These are phyloP conservation scores for Trichophyton verrucosum DNA, from an alignment of 2,329 filamentous ascomycete species.

Conservation along the genomic window DNA sequence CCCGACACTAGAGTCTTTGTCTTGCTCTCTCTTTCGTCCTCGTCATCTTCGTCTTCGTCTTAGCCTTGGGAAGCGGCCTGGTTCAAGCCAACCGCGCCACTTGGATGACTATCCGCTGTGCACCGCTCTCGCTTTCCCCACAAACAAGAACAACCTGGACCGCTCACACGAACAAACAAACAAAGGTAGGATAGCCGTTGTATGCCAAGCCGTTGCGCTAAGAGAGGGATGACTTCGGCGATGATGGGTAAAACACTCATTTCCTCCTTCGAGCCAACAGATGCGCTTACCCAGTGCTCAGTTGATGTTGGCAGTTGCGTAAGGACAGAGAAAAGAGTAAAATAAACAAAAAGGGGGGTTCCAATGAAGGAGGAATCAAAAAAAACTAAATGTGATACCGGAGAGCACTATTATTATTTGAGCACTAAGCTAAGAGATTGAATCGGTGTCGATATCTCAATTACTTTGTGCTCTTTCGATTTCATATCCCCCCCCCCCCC, in stretches of 20 bases:
- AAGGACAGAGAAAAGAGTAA: neutral
- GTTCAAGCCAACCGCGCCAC: conserved; percentile 1
- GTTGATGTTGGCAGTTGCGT: conserved; percentile 1
- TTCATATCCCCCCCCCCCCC: no score
- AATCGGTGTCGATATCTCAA: neutral
- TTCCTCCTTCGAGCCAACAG: neutral
- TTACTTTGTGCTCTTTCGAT: no score
- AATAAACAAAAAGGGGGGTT: no score
- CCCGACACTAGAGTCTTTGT: neutral
- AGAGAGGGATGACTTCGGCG: neutral
- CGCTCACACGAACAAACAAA: conserved; percentile 1
- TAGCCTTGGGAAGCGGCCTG: neutral
- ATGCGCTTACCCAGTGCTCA: neutral
- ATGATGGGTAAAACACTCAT: neutral
- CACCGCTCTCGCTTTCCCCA: neutral
- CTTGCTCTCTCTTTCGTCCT: neutral
- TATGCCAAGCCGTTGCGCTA: conserved; percentile 1
- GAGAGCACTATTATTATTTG: neutral
- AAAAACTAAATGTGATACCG: neutral
- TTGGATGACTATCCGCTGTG: neutral
- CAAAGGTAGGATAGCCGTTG: conserved; percentile 1
- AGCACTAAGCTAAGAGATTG: neutral
- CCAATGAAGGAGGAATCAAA: neutral
- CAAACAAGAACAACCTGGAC: neutral
- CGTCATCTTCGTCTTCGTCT: no score